Conservation (phyloP, 441 rosid genomes). For the Adansonia gregorii region DNA sequence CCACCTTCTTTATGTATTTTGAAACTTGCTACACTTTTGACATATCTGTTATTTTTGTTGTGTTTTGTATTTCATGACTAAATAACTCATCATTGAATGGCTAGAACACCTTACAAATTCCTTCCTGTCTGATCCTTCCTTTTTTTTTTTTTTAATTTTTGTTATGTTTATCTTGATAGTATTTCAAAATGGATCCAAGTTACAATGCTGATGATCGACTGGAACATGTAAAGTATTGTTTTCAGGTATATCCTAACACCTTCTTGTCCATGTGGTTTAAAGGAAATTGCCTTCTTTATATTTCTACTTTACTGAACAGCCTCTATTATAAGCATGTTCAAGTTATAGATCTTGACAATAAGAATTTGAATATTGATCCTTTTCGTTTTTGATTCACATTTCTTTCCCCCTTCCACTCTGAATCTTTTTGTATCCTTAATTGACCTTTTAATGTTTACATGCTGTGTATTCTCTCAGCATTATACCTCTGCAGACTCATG, state of each 20-base stretch:
- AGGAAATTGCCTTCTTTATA: neutral
- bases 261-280: constrained; percentile 27
- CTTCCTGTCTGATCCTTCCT: constrained; percentile 21
- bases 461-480: constrained; percentile 62
- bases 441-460: constrained; percentile 15
- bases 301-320: constrained; percentile 10
- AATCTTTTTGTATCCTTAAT: constrained; percentile 7
- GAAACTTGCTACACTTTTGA: constrained; percentile 13
- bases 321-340: neutral
- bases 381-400: constrained; percentile 6
- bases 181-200: constrained; percentile 91
- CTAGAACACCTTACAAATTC: constrained; percentile 19
- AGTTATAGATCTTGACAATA: constrained; percentile 3
- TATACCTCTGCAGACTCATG: constrained; percentile 89
- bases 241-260: constrained; percentile 64
- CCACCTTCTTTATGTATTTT: constrained; percentile 7
- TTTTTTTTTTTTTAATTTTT: neutral
- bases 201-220: constrained; percentile 74
- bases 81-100: constrained; percentile 17
- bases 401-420: neutral
- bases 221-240: constrained; percentile 87
- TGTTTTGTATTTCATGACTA: constrained; percentile 3
- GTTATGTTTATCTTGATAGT: constrained; percentile 49
- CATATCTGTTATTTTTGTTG: constrained; percentile 2
- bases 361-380: neutral